Evolutionary conservation across 2,329 filamentous ascomycete species (phyloP), one percentile per base, ranked within the genome.

Genomic region (Aspergillus fumigatus): DNA sequence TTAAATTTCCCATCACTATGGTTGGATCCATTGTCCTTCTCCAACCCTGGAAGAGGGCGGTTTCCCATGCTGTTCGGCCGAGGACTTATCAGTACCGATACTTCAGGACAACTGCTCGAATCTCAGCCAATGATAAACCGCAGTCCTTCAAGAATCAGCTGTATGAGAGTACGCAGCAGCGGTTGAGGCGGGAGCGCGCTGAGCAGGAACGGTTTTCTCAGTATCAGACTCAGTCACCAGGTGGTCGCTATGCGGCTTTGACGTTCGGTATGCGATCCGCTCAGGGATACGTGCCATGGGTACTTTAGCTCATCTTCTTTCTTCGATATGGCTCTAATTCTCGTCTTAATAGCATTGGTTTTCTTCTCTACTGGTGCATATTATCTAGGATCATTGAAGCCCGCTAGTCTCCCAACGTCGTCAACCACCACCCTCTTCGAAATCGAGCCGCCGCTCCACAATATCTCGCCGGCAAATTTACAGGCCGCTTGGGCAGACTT

Each of bases 401-500:
- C 80, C 9, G 73, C 75, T 9, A 71, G 75, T 35, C 71, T 78
- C 19, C 75, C 80, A 2, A 70, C 73, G 2, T 73, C 74, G n/a
- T 87, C 85, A n/a, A 87, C 84, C 14, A 76, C 77, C 1, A 75
- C 82, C n/a, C 77, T 87, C 32, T 67, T 72, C 10, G 72, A 75
- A 49, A 69, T 79, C 50, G 71, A 72, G 10, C 70, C 78, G 10
- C 81, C 81, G 6, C 70, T 79, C 60, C 84, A 86, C 63, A 80
- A 87, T 64, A 78, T 80, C 40, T 79, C 82, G 10, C 74, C 76
- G 19, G 77, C 80, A 19, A 86, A 82, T 55, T 75, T 87, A 55
- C 82, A 88, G 68, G 84, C 85, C 9, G 85, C 84, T 26, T 88
- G 84, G 84, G 75, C 79, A 2, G 84, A 87, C 62, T 83, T 87